A percentile compares a stretch with the other conserved stretches of the same genome.
phyloP scores from a whole-genome alignment of 345 rosid species.

The Salix dunnii region DNA sequence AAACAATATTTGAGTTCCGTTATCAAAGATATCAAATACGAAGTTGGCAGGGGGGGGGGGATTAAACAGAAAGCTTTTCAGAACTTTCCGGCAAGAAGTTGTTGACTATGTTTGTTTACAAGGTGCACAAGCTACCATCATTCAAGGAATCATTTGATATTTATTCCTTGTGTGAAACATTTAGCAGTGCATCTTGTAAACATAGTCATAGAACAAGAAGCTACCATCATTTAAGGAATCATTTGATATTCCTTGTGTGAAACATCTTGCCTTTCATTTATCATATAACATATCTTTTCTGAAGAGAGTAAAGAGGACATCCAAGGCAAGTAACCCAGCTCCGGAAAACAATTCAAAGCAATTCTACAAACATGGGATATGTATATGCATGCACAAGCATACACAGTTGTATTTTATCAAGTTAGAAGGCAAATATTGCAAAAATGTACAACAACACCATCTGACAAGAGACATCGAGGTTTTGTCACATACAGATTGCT shows the following conservation, averaged over 20 bases:
- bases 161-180: not conserved
- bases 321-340: not conserved
- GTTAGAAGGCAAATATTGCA: not conserved
- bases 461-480: not conserved
- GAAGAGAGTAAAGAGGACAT: not conserved
- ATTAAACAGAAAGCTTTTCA: not conserved
- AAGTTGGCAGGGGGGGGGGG: not conserved
- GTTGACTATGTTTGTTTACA: too few species aligned
- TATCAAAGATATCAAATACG: not conserved
- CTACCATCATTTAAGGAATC: not conserved
- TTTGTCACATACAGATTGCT: conserved; percentile 66
- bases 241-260: not conserved
- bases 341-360: not conserved
- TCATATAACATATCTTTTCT: not conserved
- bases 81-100: not conserved
- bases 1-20: not conserved
- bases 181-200: not conserved
- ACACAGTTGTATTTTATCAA: not conserved
- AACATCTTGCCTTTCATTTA: not conserved
- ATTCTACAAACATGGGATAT: not conserved
- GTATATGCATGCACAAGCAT: not conserved
- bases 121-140: not conserved
- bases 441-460: not conserved
- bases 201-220: too few species aligned
- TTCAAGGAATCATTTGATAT: too few species aligned